Evolutionary conservation across 768 basidiomycete genomes (phyloP).

Genomic region (Leccinum broughii): DNA sequence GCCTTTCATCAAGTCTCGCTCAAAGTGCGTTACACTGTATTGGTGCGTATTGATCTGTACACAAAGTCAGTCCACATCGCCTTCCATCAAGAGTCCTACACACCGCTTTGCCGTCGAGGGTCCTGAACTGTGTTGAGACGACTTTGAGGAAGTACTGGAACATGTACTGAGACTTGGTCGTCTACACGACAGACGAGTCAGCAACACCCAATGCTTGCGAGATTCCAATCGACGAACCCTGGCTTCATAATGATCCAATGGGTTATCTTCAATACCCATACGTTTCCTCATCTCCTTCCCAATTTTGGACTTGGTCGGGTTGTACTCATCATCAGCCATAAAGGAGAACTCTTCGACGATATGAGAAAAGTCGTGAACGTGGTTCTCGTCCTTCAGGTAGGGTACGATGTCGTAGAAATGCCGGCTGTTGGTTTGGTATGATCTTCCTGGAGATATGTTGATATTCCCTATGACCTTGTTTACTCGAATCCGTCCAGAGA

Average conservation of each 20-base stretch:
- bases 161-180: conserved; percentile 83
- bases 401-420: conserved; percentile 90
- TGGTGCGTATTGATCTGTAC: conserved; percentile 83
- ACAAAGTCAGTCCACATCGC: conserved; percentile 8
- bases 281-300: conserved; percentile 65
- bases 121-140: conserved; percentile 91
- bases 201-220: neutral
- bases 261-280: conserved; percentile 73
- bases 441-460: conserved; percentile 90
- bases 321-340: conserved; percentile 77
- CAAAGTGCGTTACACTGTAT: conserved; percentile 95
- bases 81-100: conserved; percentile 24
- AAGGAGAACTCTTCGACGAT: conserved; percentile 80
- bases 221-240: conserved; percentile 43
- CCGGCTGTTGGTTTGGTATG: conserved; percentile 85
- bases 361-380: conserved; percentile 94
- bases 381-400: conserved; percentile 85
- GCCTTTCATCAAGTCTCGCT: conserved; percentile 80
- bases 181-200: conserved; percentile 41
- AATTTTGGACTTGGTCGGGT: conserved; percentile 60
- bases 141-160: conserved; percentile 99
- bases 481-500: conserved; percentile 87
- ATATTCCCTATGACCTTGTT: conserved; percentile 98
- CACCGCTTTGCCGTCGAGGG: conserved; percentile 72
- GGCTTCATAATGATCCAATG: conserved; percentile 67